Evolutionary conservation across 148 eudicot genomes (phyloP).

Genomic region (Heliosperma pusillum): DNA sequence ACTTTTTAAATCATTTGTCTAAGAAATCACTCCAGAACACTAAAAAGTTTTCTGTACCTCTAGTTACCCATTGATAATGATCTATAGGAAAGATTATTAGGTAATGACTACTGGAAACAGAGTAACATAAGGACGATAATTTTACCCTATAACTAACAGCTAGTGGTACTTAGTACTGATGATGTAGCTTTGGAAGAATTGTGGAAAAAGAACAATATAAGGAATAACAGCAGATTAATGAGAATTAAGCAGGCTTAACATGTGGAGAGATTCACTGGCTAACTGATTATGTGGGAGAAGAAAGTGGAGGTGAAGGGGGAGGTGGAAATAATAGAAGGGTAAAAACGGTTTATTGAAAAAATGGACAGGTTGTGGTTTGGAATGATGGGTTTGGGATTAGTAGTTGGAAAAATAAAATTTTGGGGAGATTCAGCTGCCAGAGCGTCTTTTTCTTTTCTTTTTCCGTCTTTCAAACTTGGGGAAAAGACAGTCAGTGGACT

Average conservation of each 20-base stretch:
- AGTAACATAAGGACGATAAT: not conserved
- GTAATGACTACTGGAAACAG: not conserved
- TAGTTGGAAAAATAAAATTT: not conserved
- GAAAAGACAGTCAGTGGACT: not conserved
- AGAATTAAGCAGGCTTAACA: not conserved
- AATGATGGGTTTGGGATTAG: not conserved
- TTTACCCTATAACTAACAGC: not conserved
- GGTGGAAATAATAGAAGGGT: not conserved
- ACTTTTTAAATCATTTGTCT: not conserved
- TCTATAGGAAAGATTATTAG: not conserved
- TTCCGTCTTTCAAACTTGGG: not conserved
- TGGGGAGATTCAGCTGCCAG: not conserved
- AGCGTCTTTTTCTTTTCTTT: too few relatives aligned
- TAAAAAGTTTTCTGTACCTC: not conserved
- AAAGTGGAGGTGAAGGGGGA: not conserved
- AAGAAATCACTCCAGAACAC: constrained; percentile 1
- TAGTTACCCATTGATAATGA: not conserved
- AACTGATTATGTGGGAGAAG: not conserved
- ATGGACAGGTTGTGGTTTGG: not conserved
- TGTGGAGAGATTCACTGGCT: too few relatives aligned
- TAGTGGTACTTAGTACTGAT: not conserved
- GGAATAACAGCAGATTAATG: not conserved
- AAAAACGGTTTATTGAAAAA: not conserved
- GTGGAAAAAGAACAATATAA: not conserved
- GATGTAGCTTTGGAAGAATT: not conserved